These are phyloP conservation scores for Hyparrhenia diplandra DNA, from an alignment of 176 grass and related monocot genomes.

Conservation along the genomic window DNA sequence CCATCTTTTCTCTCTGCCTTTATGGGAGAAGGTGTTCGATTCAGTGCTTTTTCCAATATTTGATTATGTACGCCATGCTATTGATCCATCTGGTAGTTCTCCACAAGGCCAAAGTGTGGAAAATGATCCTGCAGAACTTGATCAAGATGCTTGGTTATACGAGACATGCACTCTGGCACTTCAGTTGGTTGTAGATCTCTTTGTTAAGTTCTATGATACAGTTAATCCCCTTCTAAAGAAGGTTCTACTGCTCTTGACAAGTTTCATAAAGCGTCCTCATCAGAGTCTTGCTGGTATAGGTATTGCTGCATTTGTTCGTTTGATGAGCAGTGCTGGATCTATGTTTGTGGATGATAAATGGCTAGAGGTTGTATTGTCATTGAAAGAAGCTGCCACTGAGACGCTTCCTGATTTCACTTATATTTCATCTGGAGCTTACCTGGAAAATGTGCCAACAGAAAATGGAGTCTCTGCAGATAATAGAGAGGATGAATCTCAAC, in stretches of 20 bases:
- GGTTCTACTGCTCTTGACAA: constrained; percentile 87
- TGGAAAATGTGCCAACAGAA: constrained; percentile 55
- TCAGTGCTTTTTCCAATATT: constrained; percentile 99
- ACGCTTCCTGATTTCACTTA: constrained; percentile 94
- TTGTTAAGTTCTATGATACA: constrained; percentile 96
- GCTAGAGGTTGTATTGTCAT: constrained; percentile 75
- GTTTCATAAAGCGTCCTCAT: constrained; percentile 96
- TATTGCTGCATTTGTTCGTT: constrained; percentile 94
- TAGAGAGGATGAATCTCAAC: constrained; percentile 47
- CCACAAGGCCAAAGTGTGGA: constrained; percentile 60
- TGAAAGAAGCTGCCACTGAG: constrained; percentile 83
- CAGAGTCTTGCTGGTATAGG: constrained; percentile 99
- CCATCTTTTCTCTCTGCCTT: constrained; percentile 93
- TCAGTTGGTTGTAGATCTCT: constrained; percentile 98
- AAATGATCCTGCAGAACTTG: constrained; percentile 65
- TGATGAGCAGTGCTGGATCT: constrained; percentile 96
- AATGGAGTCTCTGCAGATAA: constrained; percentile 54
- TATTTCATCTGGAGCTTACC: constrained; percentile 72
- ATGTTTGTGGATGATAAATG: constrained; percentile 92
- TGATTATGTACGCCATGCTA: constrained; percentile 96
- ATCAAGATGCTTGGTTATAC: constrained; percentile 98
- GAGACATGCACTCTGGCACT: constrained; percentile 98
- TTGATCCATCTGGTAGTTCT: constrained; percentile 77
- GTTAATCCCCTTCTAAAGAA: constrained; percentile 90
- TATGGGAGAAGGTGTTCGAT: constrained; percentile 99